These are phyloP conservation scores for Erysimum cheiri DNA, from an alignment of 441 rosid species.

Conservation along the genomic window DNA sequence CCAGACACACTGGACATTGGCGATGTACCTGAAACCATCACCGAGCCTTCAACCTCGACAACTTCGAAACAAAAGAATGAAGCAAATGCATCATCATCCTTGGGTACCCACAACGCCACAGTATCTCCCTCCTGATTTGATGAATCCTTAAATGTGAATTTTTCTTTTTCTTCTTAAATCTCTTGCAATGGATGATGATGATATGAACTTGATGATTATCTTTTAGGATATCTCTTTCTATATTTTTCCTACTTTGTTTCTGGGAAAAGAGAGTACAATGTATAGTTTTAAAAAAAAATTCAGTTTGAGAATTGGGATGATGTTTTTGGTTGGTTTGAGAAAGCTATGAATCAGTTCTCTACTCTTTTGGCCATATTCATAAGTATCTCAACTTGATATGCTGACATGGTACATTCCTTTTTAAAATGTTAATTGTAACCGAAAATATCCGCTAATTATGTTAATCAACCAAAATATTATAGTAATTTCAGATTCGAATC, in stretches of 20 bases:
- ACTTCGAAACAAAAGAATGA: constrained; percentile 57
- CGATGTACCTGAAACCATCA: constrained; percentile 54
- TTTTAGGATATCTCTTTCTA: constrained; percentile 30
- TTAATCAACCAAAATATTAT: not conserved
- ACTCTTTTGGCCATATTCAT: not conserved
- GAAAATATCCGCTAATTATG: not conserved
- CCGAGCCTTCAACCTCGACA: constrained; percentile 48
- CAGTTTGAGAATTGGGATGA: constrained; percentile 34
- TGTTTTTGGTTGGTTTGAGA: constrained; percentile 6
- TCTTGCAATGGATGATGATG: constrained; percentile 28
- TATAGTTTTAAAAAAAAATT: constrained; percentile 1
- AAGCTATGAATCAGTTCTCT: constrained; percentile 25
- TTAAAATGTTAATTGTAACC: not conserved
- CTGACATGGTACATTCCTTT: not conserved
- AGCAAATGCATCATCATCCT: constrained; percentile 51
- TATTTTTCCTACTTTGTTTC: not conserved
- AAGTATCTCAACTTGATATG: not conserved
- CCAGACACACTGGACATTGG: constrained; percentile 88
- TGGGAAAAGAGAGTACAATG: constrained; percentile 36
- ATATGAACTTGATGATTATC: constrained; percentile 20
- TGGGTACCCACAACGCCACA: constrained; percentile 46
- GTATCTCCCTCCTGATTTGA: constrained; percentile 48
- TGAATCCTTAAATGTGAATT: constrained; percentile 10
- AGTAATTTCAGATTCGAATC: not conserved
- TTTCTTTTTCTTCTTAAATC: constrained; percentile 14